phyloP scores from a whole-genome alignment of 2,329 filamentous ascomycete genomes.

The Fusarium denticulatum region DNA sequence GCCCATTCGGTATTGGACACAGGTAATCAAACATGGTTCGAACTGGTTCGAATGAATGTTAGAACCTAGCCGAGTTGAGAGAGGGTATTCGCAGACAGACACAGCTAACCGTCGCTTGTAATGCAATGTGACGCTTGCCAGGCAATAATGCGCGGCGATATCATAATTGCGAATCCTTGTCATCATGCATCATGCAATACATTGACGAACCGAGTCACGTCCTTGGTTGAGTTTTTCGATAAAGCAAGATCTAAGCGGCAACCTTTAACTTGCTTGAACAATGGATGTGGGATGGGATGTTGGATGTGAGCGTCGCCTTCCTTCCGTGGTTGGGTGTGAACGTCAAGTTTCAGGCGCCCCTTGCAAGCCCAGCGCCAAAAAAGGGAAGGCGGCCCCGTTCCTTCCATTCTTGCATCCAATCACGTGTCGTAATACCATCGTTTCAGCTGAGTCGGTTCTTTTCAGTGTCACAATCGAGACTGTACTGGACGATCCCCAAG shows the following conservation, averaged over 20 bases:
- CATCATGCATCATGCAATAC: conserved; percentile 9
- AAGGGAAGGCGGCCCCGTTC: conserved; percentile 29
- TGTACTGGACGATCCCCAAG: conserved; percentile 12
- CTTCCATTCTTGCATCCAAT: conserved; percentile 23
- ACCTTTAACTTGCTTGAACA: neutral
- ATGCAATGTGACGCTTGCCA: neutral
- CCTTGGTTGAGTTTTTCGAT: conserved; percentile 21
- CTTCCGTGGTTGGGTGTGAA: neutral
- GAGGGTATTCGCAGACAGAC: neutral
- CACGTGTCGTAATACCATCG: conserved; percentile 15
- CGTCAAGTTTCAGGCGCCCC: conserved; percentile 34
- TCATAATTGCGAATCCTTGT: conserved; percentile 2
- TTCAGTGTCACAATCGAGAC: conserved; percentile 26
- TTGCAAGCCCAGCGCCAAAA: conserved; percentile 27
- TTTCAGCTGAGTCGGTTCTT: conserved; percentile 39
- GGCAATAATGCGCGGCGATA: conserved; percentile 4
- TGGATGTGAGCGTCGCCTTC: neutral
- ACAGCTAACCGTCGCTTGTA: neutral
- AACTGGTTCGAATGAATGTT: neutral
- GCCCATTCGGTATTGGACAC: neutral
- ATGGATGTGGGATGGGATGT: conserved; percentile 8
- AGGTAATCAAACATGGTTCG: neutral
- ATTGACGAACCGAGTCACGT: neutral
- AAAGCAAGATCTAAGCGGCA: conserved; percentile 29
- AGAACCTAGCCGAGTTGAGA: neutral